phyloP scores from a whole-genome alignment of 2,329 filamentous ascomycete species.

The Sporothrix pseudoabietina region DNA sequence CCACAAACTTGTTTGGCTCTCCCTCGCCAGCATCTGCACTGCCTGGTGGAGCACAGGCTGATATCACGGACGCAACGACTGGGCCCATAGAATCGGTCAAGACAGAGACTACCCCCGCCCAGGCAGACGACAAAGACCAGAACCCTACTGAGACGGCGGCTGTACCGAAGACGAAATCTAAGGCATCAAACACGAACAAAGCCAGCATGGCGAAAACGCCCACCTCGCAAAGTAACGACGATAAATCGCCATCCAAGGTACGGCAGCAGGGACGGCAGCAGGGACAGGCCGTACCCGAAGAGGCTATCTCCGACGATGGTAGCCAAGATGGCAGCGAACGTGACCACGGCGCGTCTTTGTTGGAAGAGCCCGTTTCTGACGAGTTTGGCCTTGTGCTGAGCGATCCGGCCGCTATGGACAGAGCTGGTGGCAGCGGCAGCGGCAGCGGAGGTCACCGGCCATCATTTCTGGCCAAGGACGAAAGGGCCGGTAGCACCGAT shows the following conservation, averaged over 20 bases:
- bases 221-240: neutral
- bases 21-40: slow-evolving; percentile 32
- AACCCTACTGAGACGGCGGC: neutral
- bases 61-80: neutral
- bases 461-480: slow-evolving; percentile 50
- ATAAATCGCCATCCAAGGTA: slow-evolving; percentile 26
- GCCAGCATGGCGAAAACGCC: neutral
- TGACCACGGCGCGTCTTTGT: slow-evolving; percentile 45
- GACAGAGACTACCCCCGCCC: slow-evolving; percentile 33
- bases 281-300: slow-evolving; percentile 41
- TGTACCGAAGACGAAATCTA: neutral
- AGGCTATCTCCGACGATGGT: slow-evolving; percentile 47
- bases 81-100: slow-evolving; percentile 34
- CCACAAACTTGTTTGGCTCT: slow-evolving; percentile 40
- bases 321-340: slow-evolving; percentile 50
- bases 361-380: slow-evolving; percentile 59
- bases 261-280: slow-evolving; percentile 31
- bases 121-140: slow-evolving; percentile 37
- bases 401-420: slow-evolving; percentile 56
- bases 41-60: neutral
- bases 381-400: slow-evolving; percentile 59
- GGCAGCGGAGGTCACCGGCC: slow-evolving; percentile 17
- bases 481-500: slow-evolving; percentile 58
- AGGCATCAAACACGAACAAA: neutral
- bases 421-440: slow-evolving; percentile 45